Evolutionary conservation across 176 grass and related monocot species (phyloP).

Genomic region (Thalia dealbata): DNA sequence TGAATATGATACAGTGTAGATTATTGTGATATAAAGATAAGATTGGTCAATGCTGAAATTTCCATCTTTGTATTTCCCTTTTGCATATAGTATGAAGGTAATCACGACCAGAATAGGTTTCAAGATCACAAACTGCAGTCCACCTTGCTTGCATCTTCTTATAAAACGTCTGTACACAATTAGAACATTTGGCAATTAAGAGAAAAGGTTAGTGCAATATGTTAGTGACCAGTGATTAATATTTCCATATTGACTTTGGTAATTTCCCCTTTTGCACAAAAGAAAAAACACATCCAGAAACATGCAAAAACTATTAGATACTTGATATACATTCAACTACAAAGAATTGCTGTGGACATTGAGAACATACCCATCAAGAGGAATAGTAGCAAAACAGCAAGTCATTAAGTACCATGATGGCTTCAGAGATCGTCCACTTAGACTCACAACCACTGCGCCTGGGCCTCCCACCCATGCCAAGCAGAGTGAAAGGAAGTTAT

Average conservation of each 20-base stretch:
- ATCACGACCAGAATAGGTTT: constrained; percentile 99
- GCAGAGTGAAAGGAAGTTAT: constrained; percentile 92
- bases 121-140: constrained; percentile 96
- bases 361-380: constrained; percentile 84
- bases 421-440: constrained; percentile 63
- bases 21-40: constrained; percentile 96
- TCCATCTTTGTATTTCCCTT: constrained; percentile 92
- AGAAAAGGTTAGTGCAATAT: not conserved
- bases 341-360: not conserved
- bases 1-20: constrained; percentile 93
- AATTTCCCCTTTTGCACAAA: too few species aligned
- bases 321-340: not conserved
- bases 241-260: too few species aligned
- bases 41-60: constrained; percentile 86
- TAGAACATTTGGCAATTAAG: not conserved
- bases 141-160: constrained; percentile 96
- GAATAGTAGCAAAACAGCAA: constrained; percentile 86
- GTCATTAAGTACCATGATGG: constrained; percentile 95
- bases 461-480: constrained; percentile 93
- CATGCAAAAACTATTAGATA: not conserved
- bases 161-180: constrained; percentile 78
- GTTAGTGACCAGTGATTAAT: not conserved
- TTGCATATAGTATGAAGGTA: constrained; percentile 93
- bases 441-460: constrained; percentile 67
- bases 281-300: not conserved